Evolutionary conservation across 139 green algal genomes (phyloP), one percentile per base, ranked within the genome.

Genomic region (Pleodorina starrii): DNA sequence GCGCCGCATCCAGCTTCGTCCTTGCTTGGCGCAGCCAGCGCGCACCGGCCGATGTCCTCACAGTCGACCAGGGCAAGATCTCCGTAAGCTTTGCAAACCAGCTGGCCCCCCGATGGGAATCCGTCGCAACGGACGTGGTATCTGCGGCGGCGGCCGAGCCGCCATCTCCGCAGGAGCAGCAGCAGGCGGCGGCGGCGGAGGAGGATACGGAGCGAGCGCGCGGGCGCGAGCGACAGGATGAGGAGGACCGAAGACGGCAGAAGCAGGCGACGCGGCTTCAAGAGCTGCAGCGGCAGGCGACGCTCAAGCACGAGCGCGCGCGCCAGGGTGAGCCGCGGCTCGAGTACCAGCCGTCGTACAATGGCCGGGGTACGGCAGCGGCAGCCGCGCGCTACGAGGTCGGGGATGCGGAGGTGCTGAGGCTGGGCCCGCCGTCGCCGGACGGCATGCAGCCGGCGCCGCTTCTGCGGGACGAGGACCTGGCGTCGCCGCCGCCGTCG

Each of bases 1-100:
- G 68, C 36, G 68, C 68, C 35, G 35, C 68, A n/a, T 80, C 72
- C 2, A 80, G 72, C 72, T 80, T 80, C 40, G 16, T 80, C 29
- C 21, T 57, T 5, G 40, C 72, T 29, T 80, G 72, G 72, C 72
- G 72, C 17, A 80, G 72, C 72, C 57, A 40, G 29, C 23, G 72
- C 23, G 21, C 21, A 1, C 21, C 72, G 0, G 14, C 72, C 1
- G 72, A 80, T 57, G 35, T 80, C 42, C 42, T 80, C 29, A 57
- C 40, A 9, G 11, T 35, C 16, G 72, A 80, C 35, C 72, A 80
- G 42, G 19, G 72, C 3, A 54, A 38, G 43, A 0, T 5, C 19
- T 10, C 72, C 72, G 7, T 16, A 2, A 76, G 68, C 29, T 76
- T 76, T 32, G 38, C 68, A 25, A 11, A 11, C 16, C 32, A 76